Percentiles rank a stretch among this genome's conserved stretches.
Evolutionary conservation across 371 early-diverging fungal genomes (phyloP).

Genomic region (Rhizopus arrhizus): DNA sequence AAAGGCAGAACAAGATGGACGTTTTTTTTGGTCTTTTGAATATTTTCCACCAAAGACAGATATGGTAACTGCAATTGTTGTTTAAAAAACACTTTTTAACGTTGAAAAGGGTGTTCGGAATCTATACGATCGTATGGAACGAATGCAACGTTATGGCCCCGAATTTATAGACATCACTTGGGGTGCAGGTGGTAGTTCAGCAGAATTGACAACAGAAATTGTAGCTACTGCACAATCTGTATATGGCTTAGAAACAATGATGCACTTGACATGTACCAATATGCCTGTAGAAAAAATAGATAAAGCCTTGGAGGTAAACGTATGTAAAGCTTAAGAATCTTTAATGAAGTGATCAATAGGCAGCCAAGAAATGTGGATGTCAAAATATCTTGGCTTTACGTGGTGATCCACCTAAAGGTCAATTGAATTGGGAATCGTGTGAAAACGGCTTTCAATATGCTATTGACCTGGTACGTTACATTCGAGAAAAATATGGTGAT

Average conservation of each 20-base stretch:
- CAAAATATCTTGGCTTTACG: conserved; percentile 95
- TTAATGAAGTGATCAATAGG: conserved; percentile 39
- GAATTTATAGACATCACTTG: conserved; percentile 96
- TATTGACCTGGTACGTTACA: conserved; percentile 85
- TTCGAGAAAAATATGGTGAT: conserved; percentile 87
- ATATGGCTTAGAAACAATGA: conserved; percentile 92
- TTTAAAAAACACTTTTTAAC: background rate
- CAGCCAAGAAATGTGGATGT: conserved; percentile 89
- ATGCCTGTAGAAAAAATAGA: conserved; percentile 90
- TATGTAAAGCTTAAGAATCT: background rate
- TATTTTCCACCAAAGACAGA: conserved; percentile 96
- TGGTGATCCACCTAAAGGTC: conserved; percentile 92
- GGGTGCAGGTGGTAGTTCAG: conserved; percentile 93
- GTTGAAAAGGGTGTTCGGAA: conserved; percentile 66
- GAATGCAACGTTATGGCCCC: conserved; percentile 92
- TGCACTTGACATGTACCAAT: conserved; percentile 97
- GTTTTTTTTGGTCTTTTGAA: conserved; percentile 89
- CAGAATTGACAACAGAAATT: conserved; percentile 84
- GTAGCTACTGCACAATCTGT: conserved; percentile 89
- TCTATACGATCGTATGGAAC: conserved; percentile 78
- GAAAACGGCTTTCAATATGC: conserved; percentile 87
- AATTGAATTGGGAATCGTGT: conserved; percentile 73
- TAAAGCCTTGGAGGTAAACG: conserved; percentile 67
- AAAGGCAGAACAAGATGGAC: conserved; percentile 69
- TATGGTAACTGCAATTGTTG: conserved; percentile 31